Evolutionary conservation across 805 yeast species (phyloP), one percentile per base, ranked within the genome.

Genomic region (Hanseniaspora vineae): DNA sequence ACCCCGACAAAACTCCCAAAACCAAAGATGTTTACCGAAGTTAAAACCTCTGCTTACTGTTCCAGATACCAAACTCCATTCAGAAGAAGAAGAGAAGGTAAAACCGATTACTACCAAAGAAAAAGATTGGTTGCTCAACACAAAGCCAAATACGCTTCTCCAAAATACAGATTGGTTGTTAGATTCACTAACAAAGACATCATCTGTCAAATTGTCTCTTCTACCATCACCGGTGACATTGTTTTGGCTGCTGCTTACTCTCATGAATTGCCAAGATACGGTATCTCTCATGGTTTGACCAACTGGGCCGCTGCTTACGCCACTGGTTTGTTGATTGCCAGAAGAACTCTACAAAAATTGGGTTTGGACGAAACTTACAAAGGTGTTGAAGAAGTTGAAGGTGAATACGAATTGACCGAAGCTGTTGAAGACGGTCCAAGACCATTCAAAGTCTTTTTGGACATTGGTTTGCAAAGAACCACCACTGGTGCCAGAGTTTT

Each of bases 231-330:
- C 62, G 98, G 98, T 75, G 98, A 92, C 72, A 61, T 85, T 66
- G 97, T 90, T 54, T 78, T 92, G 68, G 78, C 96, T 61, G 90
- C 97, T 71, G 98, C 98, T 70, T 92, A 92, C 82, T 78, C 98
- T 58, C 97, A 92, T 67, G 98, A 92, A 79, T 82, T 92, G 68
- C 97, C 97, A 78, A 79, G 76, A 69, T 92, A 86, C 81, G 98
- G 98, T 70, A 87, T 92, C 68, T 78, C 77, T 69, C 95, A 86
- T 75, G 98, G 98, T 84, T 81, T 92, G 72, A 90, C 98, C 71
- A 92, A 92, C 94, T 92, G 98, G 98, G 77, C 98, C 55, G 97
- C 98, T 71, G 97, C 96, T 71, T 92, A 92, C 79, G 97, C 97
- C 66, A 84, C 86, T 65, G 98, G 98, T 81, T 78, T 92, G 62